Evolutionary conservation across 352 stramenopile genomes (phyloP), one percentile per base, ranked within the genome.

Genomic region (Pythium myriotylum): DNA sequence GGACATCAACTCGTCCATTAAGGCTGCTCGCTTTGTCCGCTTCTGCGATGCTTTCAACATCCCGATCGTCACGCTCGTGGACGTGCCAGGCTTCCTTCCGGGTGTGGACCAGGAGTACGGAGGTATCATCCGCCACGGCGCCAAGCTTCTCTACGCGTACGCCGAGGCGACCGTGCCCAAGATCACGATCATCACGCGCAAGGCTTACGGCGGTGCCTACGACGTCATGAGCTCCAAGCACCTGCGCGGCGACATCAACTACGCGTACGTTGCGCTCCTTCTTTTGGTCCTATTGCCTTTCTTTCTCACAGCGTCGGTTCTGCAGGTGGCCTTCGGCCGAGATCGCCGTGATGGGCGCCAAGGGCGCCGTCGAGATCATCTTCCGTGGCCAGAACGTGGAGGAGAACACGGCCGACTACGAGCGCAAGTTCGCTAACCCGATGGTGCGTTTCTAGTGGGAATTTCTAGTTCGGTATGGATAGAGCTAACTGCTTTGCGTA

Each of bases 31-130:
- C 49, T 99, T 99, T 65, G 97, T 99, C 56, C 89, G 97, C 32
- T 98, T 98, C 70, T 98, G 94, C 65, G 96, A 99, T 79, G 77
- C 94, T 12, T 99, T 99, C 78, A 99, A 99, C 76, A 99, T 99
- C 65, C 97, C 97, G 10, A 83, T 99, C 42, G 74, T 99, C 19
- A 99, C 97, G 16, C 97, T 99, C 66, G 97, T 99, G 14, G 97
- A 99, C 74, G 97, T 99, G 22, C 97, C 97, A 3, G 97, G 97
- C 39, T 99, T 99, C 75, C 81, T 99, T 42, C 97, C 97, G 5
- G 97, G 97, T 16, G 98, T 94, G 16, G 88, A 91, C 55, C 96
- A 99, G 80, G 84, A 91, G 64, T 88, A 91, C 53, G 74, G 74
- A 3, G 80, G 80, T 26, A 99, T 99, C 68, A 99, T 99, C 75